Base-by-base conservation (phyloP, 1,139 yeast genomes). In the Geotrichum reessii region DNA sequence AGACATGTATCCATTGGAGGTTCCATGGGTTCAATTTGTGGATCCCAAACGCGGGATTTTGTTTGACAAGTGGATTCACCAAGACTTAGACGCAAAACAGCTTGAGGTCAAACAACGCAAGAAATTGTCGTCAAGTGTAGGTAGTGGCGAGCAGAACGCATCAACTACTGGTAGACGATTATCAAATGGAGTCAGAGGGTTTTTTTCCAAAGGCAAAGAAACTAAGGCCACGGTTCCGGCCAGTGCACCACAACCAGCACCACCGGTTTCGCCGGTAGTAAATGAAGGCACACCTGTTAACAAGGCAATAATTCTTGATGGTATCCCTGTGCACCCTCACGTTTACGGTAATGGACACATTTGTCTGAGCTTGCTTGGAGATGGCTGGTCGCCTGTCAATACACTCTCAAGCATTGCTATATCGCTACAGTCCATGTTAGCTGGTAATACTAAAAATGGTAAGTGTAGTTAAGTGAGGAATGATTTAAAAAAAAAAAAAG, bases 301-400 rank as follows among this genome's bases (percentile, higher is more conserved):
- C 2, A 37, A 47, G 27, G 31, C 47, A 12, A 25, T 46, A 12
- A 71, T 69, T 3, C 58, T 60, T 3, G 63, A 64, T 19, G 65
- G 63, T 33, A 76, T 85, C 6, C 92, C 92, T 0, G 63, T 83
- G 1, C 91, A 86, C 66, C 92, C 92, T 0, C 92, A 86, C 66
- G 76, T 86, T 1, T 86, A 86, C 67, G 78, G 85, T 47, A 86
- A 86, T 65, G 93, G 92, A 0, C 91, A 86, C 66, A 85, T 86
- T 17, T 86, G 93, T 68, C 73, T 64, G 42, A 73, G 71, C 53
- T 63, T 71, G 5, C 71, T 86, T 31, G 90, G 87, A 0, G 79
- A 80, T 7, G 87, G 81, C 52, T 86, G 93, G 93, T 78, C 89
- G 0, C 92, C 92, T 0, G 85, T 85, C 0, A 85, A 86, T 62